Conservation (phyloP, 179 eudicot genomes). For the Patellifolia procumbens region DNA sequence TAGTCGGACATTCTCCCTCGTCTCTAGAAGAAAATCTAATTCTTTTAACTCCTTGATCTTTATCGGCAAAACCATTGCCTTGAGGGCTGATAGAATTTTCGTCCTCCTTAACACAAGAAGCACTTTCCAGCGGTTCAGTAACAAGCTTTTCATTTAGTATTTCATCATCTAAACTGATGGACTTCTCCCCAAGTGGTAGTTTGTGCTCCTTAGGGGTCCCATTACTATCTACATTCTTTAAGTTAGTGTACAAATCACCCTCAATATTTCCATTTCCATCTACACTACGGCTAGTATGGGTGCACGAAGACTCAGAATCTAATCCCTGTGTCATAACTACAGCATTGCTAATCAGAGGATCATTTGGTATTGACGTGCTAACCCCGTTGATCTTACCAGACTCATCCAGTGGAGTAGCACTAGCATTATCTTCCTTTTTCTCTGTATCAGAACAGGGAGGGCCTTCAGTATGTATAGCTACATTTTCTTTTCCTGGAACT, state of each 20-base stretch:
- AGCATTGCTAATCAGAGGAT: slow-evolving; percentile 37
- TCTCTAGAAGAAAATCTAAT: slow-evolving; percentile 36
- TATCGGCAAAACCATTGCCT: slow-evolving; percentile 38
- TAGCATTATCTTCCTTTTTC: slow-evolving; percentile 42
- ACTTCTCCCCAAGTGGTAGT: slow-evolving; percentile 34
- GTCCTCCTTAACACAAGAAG: slow-evolving; percentile 35
- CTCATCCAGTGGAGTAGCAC: no score
- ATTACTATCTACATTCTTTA: slow-evolving; percentile 45
- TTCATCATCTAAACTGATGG: slow-evolving; percentile 38
- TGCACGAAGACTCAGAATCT: slow-evolving; percentile 70
- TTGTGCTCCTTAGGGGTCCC: slow-evolving; percentile 43
- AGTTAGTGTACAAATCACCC: slow-evolving; percentile 39
- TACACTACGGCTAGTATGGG: slow-evolving; percentile 41
- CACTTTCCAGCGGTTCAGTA: slow-evolving; percentile 33
- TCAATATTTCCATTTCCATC: slow-evolving; percentile 53
- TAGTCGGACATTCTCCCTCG: slow-evolving; percentile 33
- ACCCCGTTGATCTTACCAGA: slow-evolving; percentile 40
- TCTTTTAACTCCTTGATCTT: slow-evolving; percentile 37
- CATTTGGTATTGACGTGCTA: slow-evolving; percentile 32
- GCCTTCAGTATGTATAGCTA: slow-evolving; percentile 39
- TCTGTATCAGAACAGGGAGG: slow-evolving; percentile 36
- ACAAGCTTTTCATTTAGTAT: slow-evolving; percentile 37
- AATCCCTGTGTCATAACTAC: slow-evolving; percentile 41
- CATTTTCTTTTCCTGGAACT: slow-evolving; percentile 33
- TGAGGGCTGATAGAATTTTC: slow-evolving; percentile 28